These are phyloP conservation scores for Raffaelea albimanens DNA, from an alignment of 2,329 filamentous ascomycete genomes.

Conservation along the genomic window DNA sequence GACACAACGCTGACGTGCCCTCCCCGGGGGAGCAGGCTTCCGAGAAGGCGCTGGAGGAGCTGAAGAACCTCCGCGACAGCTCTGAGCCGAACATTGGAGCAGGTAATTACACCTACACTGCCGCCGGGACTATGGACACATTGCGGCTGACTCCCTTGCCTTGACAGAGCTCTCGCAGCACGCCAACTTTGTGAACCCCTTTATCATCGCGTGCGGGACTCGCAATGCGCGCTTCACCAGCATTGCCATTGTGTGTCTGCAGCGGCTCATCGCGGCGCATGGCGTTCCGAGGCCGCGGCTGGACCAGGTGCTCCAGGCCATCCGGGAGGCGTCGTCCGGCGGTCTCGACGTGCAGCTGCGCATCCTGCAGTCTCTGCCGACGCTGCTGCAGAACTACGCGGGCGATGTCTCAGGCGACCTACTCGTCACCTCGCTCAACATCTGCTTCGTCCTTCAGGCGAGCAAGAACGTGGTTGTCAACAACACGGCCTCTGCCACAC, in stretches of 20 bases:
- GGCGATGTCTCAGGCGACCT: slow-evolving; percentile 71
- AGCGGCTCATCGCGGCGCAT: slow-evolving; percentile 74
- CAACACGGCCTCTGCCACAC: slow-evolving; percentile 89
- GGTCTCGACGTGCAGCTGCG: slow-evolving; percentile 88
- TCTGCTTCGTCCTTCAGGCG: slow-evolving; percentile 83
- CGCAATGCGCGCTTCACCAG: slow-evolving; percentile 84
- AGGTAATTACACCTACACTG: slow-evolving; percentile 33
- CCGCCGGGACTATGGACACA: not conserved
- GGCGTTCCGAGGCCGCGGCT: slow-evolving; percentile 72
- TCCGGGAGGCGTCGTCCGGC: slow-evolving; percentile 76
- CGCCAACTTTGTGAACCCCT: slow-evolving; percentile 81
- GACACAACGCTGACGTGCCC: not conserved
- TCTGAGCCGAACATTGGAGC: slow-evolving; percentile 69
- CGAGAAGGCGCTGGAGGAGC: slow-evolving; percentile 84
- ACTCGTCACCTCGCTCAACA: slow-evolving; percentile 73
- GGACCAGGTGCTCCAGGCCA: slow-evolving; percentile 76
- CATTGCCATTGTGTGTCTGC: slow-evolving; percentile 80
- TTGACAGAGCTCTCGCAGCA: slow-evolving; percentile 68
- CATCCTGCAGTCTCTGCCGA: slow-evolving; percentile 84
- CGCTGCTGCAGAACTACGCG: slow-evolving; percentile 83
- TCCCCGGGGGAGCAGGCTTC: slow-evolving; percentile 60
- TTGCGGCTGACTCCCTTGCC: not conserved
- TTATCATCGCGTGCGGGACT: slow-evolving; percentile 84
- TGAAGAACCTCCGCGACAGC: slow-evolving; percentile 64
- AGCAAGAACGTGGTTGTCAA: slow-evolving; percentile 92